A percentile compares a stretch with the other conserved stretches of the same genome.
Evolutionary conservation across 1,139 yeast genomes (phyloP).

Genomic region (Yamadazyma songkhlaensis): DNA sequence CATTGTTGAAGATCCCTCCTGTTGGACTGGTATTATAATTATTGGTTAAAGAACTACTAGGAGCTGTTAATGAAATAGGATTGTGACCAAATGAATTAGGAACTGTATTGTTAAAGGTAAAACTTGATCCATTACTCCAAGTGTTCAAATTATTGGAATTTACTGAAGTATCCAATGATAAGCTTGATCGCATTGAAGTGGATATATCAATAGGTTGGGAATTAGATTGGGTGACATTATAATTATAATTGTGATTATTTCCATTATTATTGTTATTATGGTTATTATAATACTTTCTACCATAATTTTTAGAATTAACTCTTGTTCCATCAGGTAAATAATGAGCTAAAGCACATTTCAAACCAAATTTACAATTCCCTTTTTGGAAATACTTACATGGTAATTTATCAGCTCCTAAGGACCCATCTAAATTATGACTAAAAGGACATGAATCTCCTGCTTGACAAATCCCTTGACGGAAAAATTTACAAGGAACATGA

Average conservation of each 20-base stretch:
- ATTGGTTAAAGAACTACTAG: slow-evolving; percentile 5
- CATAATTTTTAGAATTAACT: slow-evolving; percentile 49
- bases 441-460: slow-evolving; percentile 93
- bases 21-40: neutral
- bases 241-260: neutral
- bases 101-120: neutral
- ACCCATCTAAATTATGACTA: slow-evolving; percentile 69
- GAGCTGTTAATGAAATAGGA: slow-evolving; percentile 2
- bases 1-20: slow-evolving; percentile 8
- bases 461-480: slow-evolving; percentile 86
- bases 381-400: slow-evolving; percentile 93
- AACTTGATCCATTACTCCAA: slow-evolving; percentile 2
- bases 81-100: neutral
- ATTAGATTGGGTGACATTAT: neutral
- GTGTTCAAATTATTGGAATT: neutral
- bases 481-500: slow-evolving; percentile 96
- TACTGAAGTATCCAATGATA: neutral
- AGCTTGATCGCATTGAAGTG: neutral
- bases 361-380: slow-evolving; percentile 93
- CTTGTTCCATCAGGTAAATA: slow-evolving; percentile 85
- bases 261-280: neutral
- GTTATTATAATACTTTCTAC: slow-evolving; percentile 2
- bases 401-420: slow-evolving; percentile 56
- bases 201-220: slow-evolving; percentile 9
- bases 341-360: slow-evolving; percentile 91